phyloP scores from a whole-genome alignment of 805 yeast species.

The Candida namnaoensis region DNA sequence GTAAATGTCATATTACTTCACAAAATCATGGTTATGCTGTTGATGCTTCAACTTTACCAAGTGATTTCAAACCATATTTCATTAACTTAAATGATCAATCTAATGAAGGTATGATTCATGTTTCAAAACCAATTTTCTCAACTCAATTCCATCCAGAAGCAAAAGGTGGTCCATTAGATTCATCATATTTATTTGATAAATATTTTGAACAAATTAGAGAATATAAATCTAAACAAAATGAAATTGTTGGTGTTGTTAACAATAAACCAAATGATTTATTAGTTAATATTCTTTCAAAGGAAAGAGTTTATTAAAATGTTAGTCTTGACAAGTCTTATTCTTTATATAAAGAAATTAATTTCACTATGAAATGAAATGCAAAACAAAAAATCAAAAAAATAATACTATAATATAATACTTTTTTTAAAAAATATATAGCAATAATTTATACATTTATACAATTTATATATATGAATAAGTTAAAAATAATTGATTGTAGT shows the following conservation, averaged over 20 bases:
- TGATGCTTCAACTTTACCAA: constrained; percentile 65
- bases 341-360: too few species aligned
- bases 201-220: constrained; percentile 63
- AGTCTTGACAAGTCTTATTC: too few species aligned
- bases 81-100: constrained; percentile 91
- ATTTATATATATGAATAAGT: too few species aligned
- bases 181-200: constrained; percentile 84
- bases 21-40: constrained; percentile 99
- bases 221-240: constrained; percentile 37
- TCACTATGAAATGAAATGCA: too few species aligned
- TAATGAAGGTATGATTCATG: constrained; percentile 96
- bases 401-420: too few species aligned
- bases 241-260: constrained; percentile 29
- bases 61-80: constrained; percentile 80
- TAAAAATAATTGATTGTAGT: too few species aligned
- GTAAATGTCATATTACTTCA: constrained; percentile 95
- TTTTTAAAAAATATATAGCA: too few species aligned
- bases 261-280: constrained; percentile 38
- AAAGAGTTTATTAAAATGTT: constrained; percentile 46
- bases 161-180: constrained; percentile 97
- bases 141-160: constrained; percentile 99
- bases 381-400: too few species aligned
- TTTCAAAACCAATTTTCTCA: constrained; percentile 80
- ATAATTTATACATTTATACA: too few species aligned
- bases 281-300: constrained; percentile 57